These are phyloP conservation scores for Rhytidhysteron rufulum DNA, from an alignment of 2,329 filamentous ascomycete genomes.

Conservation along the genomic window DNA sequence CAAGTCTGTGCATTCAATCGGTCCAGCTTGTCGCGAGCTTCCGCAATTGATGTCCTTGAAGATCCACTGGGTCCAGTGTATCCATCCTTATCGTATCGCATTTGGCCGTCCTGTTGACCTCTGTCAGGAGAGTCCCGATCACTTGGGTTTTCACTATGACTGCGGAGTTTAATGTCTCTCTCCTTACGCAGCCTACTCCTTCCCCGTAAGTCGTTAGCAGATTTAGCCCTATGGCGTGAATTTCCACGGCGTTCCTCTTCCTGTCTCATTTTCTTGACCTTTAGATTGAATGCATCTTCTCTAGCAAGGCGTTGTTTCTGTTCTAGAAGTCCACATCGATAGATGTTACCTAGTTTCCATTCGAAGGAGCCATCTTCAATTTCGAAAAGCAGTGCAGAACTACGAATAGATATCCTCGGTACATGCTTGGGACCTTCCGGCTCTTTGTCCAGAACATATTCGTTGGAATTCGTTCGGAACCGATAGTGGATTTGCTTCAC, in stretches of 20 bases:
- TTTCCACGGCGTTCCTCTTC: constrained; percentile 46
- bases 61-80: constrained; percentile 67
- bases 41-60: constrained; percentile 68
- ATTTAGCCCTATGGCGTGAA: constrained; percentile 51
- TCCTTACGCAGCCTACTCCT: constrained; percentile 34
- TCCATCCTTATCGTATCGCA: constrained; percentile 75
- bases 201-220: constrained; percentile 44
- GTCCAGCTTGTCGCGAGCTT: constrained; percentile 72
- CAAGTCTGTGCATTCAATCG: constrained; percentile 83
- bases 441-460: constrained; percentile 81
- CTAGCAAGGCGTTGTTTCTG: constrained; percentile 86
- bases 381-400: constrained; percentile 81
- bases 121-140: constrained; percentile 22
- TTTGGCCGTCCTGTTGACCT: constrained; percentile 42
- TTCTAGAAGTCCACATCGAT: constrained; percentile 81
- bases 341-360: constrained; percentile 94
- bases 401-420: constrained; percentile 78
- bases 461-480: constrained; percentile 80
- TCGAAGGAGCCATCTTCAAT: constrained; percentile 96
- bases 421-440: constrained; percentile 83
- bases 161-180: constrained; percentile 32
- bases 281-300: constrained; percentile 84
- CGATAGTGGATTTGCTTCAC: constrained; percentile 88
- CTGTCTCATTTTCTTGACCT: constrained; percentile 79
- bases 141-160: constrained; percentile 33